Conservation (phyloP, 2,329 filamentous ascomycete species). For the Aquanectria penicillioides region DNA sequence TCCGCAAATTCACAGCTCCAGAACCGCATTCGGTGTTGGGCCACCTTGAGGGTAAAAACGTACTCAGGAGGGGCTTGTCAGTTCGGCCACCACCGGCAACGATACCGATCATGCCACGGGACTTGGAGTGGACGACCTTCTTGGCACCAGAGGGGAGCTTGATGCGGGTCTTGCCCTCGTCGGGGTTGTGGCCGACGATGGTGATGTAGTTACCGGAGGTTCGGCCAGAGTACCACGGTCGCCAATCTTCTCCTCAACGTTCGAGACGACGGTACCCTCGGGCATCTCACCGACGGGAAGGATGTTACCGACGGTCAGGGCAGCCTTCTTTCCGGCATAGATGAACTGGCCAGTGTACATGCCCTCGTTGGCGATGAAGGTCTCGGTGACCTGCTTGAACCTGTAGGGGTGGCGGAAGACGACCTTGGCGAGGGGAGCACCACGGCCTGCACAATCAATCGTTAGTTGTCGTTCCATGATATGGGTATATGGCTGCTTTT, state of each 20-base stretch:
- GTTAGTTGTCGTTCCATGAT: slow-evolving; percentile 38
- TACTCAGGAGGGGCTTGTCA: slow-evolving; percentile 98
- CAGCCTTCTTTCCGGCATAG: slow-evolving; percentile 99
- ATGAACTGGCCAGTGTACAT: slow-evolving; percentile 99
- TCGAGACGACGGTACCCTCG: slow-evolving; percentile 98
- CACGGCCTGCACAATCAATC: slow-evolving; percentile 65
- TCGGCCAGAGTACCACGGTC: slow-evolving; percentile 94
- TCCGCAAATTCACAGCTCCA: no score
- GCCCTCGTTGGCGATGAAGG: slow-evolving; percentile 99
- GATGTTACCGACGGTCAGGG: slow-evolving; percentile 96
- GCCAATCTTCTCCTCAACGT: slow-evolving; percentile 98
- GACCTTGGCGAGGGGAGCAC: slow-evolving; percentile 96
- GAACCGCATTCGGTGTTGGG: not conserved
- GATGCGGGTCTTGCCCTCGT: slow-evolving; percentile 99
- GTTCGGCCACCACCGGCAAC: slow-evolving; percentile 99
- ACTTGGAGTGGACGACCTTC: slow-evolving; percentile 94
- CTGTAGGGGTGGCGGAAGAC: slow-evolving; percentile 97
- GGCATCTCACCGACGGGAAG: slow-evolving; percentile 94
- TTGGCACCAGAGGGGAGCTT: slow-evolving; percentile 99
- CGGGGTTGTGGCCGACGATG: slow-evolving; percentile 95
- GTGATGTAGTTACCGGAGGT: slow-evolving; percentile 99
- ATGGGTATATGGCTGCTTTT: slow-evolving; percentile 22
- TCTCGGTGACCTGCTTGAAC: slow-evolving; percentile 98
- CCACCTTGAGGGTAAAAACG: slow-evolving; percentile 47
- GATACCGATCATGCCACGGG: slow-evolving; percentile 99